Conservation (phyloP, 441 rosid species). For the Euphorbia corollata region DNA sequence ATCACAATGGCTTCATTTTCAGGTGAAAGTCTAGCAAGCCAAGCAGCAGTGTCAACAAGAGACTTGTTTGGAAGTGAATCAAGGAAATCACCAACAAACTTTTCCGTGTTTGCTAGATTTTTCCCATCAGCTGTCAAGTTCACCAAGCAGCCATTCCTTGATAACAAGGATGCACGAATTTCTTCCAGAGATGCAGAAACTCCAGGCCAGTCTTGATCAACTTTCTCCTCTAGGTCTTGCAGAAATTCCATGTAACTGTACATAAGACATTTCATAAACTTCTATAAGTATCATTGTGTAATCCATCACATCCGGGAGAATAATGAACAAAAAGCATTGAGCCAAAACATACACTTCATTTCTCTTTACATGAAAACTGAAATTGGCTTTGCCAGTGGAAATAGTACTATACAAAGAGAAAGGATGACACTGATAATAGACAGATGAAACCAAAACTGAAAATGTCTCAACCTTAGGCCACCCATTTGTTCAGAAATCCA, state of each 20-base stretch:
- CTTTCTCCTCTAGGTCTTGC: conserved; percentile 62
- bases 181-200: conserved; percentile 84
- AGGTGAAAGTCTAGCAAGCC: conserved; percentile 54
- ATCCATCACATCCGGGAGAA: not conserved
- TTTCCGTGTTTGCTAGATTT: conserved; percentile 51
- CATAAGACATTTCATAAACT: conserved; percentile 14
- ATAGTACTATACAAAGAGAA: not conserved
- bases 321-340: not conserved
- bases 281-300: conserved; percentile 12
- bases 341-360: not conserved
- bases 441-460: not conserved
- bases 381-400: not conserved
- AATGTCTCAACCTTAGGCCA: conserved; percentile 71
- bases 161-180: conserved; percentile 67
- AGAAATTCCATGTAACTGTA: conserved; percentile 79
- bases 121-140: conserved; percentile 87
- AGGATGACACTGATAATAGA: not conserved
- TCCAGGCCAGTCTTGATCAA: conserved; percentile 80
- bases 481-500: conserved; percentile 98
- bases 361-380: not conserved
- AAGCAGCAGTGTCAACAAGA: conserved; percentile 31
- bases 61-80: conserved; percentile 71
- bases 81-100: conserved; percentile 60
- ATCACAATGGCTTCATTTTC: conserved; percentile 82
- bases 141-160: conserved; percentile 68